Evolutionary conservation across 2,329 filamentous ascomycete species (phyloP), one percentile per base, ranked within the genome.

Genomic region (Aspergillus thermomutatus): DNA sequence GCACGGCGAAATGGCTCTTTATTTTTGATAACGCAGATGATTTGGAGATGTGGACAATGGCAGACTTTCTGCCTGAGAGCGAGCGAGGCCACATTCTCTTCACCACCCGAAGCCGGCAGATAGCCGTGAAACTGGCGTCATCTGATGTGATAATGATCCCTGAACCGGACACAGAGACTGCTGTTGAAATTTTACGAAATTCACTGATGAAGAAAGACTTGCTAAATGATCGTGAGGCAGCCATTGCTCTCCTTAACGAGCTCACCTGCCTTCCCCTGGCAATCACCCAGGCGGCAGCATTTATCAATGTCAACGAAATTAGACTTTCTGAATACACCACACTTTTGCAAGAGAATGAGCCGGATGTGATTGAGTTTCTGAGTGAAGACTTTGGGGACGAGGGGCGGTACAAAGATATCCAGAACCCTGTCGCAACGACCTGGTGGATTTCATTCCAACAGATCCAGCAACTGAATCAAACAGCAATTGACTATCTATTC

Each of bases 371-470:
- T 14, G 28, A 5, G 28, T 40, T 59, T 3, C 17, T 51, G 25
- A 55, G 52, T 34, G 46, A 23, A n/a, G n/a, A 59, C 21, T 75
- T 75, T 49, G 58, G 67, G 23, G 73, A 76, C 57, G 41, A 54
- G 11, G 59, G 55, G 25, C 65, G 71, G 46, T 72, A 75, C 51
- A 50, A 34, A 3, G 56, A 66, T 8, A 54, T 66, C 11, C 59
- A 62, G 40, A 75, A 72, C 55, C 60, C 73, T 3, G 63, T 77
- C 19, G 66, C 68, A 10, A 72, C 62, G 2, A 59, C 50, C 28
- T 77, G 70, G 72, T 60, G 66, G 6, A 70, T 76, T 27, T 72
- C 72, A 4, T 75, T 77, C 48, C 54, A 72, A 9, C 64, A 72
- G 41, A 75, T 77, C 27, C 64, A 54, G 19, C 46, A 56, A 21